Percentiles rank a stretch among this genome's conserved stretches.
These are phyloP conservation scores for Cutaneotrichosporon sp. DNA, from an alignment of 1,284 basidiomycete genomes.

Conservation along the genomic window DNA sequence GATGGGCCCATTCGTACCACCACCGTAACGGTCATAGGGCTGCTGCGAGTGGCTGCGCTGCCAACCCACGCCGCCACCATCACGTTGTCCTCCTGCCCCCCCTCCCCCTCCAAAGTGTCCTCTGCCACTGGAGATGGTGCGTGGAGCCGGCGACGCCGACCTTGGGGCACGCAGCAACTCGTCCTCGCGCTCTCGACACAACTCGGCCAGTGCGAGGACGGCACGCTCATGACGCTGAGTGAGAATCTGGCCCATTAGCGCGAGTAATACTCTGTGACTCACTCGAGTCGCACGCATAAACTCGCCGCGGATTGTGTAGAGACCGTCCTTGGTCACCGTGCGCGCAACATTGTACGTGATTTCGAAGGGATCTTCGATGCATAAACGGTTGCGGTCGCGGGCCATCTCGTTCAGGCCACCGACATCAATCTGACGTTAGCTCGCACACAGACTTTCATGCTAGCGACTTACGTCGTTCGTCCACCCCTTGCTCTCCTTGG, in stretches of 20 bases:
- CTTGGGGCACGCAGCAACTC: constrained; percentile 49
- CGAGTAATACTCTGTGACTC: no score
- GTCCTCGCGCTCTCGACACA: constrained; percentile 59
- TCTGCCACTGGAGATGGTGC: constrained; percentile 34
- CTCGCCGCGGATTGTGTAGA: constrained; percentile 95
- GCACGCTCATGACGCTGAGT: constrained; percentile 72
- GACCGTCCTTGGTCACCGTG: constrained; percentile 92
- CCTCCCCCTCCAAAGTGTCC: constrained; percentile 23
- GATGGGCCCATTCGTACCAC: constrained; percentile 3
- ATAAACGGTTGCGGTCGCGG: constrained; percentile 83
- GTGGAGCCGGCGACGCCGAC: constrained; percentile 47
- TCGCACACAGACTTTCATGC: constrained; percentile 42
- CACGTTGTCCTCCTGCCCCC: constrained; percentile 3
- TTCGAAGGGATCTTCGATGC: constrained; percentile 98
- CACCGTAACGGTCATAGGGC: constrained; percentile 33
- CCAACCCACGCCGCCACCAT: constrained; percentile 22
- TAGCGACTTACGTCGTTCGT: constrained; percentile 68
- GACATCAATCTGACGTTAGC: constrained; percentile 51
- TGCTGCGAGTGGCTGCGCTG: constrained; percentile 38
- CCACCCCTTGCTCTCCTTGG: constrained; percentile 91
- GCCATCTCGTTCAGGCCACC: constrained; percentile 60
- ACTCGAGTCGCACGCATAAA: constrained; percentile 89
- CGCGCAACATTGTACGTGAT: constrained; percentile 90
- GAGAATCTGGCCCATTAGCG: no score
- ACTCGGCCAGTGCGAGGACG: constrained; percentile 69